Conservation (phyloP, 495 filamentous ascomycete species). For the Letharia columbiana region DNA sequence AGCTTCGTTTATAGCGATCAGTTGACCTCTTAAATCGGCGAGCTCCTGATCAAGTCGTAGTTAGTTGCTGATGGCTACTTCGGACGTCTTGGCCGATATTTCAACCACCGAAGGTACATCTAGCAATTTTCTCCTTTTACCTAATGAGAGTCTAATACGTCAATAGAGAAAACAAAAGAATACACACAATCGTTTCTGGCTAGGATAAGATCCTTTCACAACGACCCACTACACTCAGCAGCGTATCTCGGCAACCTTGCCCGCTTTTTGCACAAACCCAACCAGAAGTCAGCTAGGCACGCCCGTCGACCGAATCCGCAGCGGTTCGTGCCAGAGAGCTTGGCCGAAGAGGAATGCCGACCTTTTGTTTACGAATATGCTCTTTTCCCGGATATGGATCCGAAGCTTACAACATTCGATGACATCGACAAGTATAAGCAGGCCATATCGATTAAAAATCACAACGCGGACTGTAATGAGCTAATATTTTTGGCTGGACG, state of each 20-base stretch:
- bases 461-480: neutral
- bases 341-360: neutral
- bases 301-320: neutral
- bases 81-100: neutral
- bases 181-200: neutral
- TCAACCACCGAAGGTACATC: neutral
- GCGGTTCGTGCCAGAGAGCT: neutral
- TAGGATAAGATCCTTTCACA: neutral
- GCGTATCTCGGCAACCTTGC: neutral
- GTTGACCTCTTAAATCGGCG: neutral
- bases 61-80: neutral
- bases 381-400: neutral
- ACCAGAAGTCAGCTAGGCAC: neutral
- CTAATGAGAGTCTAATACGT: neutral
- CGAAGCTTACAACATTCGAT: neutral
- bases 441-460: neutral
- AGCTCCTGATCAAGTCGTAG: neutral
- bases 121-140: neutral
- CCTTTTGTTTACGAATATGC: neutral
- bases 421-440: neutral
- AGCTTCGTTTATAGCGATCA: neutral
- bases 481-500: neutral
- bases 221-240: neutral
- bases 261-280: neutral
- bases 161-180: neutral